A percentile compares a stretch with the other conserved stretches of the same genome.
These are phyloP conservation scores for Fragaria nilgerrensis DNA, from an alignment of 306 rosid species.

Conservation along the genomic window DNA sequence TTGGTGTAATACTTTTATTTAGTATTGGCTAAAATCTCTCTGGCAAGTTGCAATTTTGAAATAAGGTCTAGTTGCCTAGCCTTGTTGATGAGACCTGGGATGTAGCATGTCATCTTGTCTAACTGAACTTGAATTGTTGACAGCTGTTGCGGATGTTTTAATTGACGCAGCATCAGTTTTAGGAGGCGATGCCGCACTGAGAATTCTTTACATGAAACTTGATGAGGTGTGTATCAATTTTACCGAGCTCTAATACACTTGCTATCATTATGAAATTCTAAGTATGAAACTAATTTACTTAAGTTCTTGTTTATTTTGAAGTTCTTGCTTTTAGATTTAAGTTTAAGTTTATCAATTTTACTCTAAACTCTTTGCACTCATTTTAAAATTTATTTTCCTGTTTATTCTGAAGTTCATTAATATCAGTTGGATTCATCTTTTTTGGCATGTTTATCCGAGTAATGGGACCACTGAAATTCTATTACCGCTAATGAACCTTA, in stretches of 20 bases:
- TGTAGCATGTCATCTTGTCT: constrained; percentile 21
- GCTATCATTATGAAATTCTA: neutral
- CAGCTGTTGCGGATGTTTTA: constrained; percentile 98
- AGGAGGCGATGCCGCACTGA: constrained; percentile 85
- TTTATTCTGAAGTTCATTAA: neutral
- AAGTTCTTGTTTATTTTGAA: neutral
- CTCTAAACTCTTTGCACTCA: no score
- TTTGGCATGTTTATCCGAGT: neutral
- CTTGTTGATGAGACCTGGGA: constrained; percentile 22
- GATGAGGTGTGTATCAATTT: constrained; percentile 65
- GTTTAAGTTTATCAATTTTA: no score
- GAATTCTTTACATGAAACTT: constrained; percentile 81
- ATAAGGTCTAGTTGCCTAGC: neutral
- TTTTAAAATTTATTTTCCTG: neutral
- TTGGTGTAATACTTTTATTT: neutral
- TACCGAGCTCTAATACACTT: constrained; percentile 5
- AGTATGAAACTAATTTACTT: neutral
- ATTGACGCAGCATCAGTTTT: constrained; percentile 97
- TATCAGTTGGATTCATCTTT: neutral
- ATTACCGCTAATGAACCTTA: neutral
- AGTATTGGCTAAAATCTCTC: neutral
- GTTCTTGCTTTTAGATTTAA: neutral
- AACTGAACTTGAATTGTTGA: constrained; percentile 37
- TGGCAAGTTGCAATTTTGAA: neutral
- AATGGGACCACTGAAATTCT: neutral